Conservation (phyloP, 2,329 filamentous ascomycete genomes). For the Claviceps sorghi region DNA sequence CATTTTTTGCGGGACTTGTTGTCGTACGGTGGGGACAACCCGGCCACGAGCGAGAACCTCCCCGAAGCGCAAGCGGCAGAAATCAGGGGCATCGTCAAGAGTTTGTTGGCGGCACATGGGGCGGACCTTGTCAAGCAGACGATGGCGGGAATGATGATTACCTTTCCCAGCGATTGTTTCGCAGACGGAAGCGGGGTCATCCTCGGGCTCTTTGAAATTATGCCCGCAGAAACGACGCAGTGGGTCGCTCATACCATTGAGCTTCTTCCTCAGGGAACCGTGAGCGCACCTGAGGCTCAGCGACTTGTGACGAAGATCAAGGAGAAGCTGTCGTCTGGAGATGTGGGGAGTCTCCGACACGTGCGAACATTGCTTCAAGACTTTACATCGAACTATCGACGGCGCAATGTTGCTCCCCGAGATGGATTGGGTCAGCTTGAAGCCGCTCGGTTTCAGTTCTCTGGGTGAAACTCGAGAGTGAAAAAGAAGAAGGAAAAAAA, state of each 20-base stretch:
- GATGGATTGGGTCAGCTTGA: slow-evolving; percentile 82
- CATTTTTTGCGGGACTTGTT: slow-evolving; percentile 89
- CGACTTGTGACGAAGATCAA: slow-evolving; percentile 67
- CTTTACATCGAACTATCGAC: slow-evolving; percentile 87
- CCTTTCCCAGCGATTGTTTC: slow-evolving; percentile 90
- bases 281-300: slow-evolving; percentile 67
- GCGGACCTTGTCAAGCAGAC: slow-evolving; percentile 73
- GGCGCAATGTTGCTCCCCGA: slow-evolving; percentile 86
- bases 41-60: slow-evolving; percentile 43
- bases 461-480: slow-evolving; percentile 16
- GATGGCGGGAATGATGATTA: slow-evolving; percentile 98
- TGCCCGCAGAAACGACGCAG: slow-evolving; percentile 61
- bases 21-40: slow-evolving; percentile 70
- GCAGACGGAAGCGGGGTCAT: slow-evolving; percentile 89
- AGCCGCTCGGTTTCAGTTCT: slow-evolving; percentile 73
- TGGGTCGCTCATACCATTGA: slow-evolving; percentile 79
- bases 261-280: slow-evolving; percentile 68
- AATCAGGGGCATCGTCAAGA: slow-evolving; percentile 58
- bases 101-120: slow-evolving; percentile 55
- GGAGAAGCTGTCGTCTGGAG: slow-evolving; percentile 56
- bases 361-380: slow-evolving; percentile 81
- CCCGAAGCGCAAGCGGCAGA: slow-evolving; percentile 49
- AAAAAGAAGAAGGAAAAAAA: not conserved
- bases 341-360: slow-evolving; percentile 49
- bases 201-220: slow-evolving; percentile 72